These are phyloP conservation scores for Diaporthe destruens DNA, from an alignment of 2,329 filamentous ascomycete genomes.

Conservation along the genomic window DNA sequence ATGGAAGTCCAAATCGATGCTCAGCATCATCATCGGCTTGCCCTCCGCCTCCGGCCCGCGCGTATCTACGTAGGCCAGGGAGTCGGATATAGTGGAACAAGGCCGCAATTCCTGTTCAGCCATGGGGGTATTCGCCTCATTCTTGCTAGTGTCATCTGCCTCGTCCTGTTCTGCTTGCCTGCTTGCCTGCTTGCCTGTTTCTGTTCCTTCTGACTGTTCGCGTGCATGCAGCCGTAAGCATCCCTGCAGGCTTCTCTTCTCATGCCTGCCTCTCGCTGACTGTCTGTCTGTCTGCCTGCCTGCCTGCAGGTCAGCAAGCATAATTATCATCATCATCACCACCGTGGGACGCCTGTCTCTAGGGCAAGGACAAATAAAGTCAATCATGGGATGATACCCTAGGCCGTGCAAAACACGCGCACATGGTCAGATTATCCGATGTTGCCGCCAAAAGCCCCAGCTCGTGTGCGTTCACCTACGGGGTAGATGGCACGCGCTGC, in stretches of 20 bases:
- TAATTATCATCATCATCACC: neutral
- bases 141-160: constrained; percentile 23
- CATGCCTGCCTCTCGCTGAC: constrained; percentile 11
- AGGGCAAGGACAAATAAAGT: neutral
- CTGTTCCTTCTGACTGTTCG: constrained; percentile 19
- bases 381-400: neutral
- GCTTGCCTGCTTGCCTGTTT: constrained; percentile 24
- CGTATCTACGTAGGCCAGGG: too few relatives aligned
- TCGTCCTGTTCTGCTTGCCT: constrained; percentile 23
- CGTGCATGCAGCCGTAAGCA: constrained; percentile 6
- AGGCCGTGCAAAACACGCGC: neutral
- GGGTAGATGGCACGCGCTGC: neutral
- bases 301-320: constrained; percentile 27
- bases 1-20: neutral
- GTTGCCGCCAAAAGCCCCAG: constrained; percentile 10
- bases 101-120: neutral
- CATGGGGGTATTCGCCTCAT: constrained; percentile 3
- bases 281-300: neutral
- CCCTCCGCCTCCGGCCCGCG: neutral
- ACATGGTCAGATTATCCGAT: neutral
- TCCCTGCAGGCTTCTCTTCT: constrained; percentile 1
- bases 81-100: neutral
- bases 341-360: neutral
- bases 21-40: neutral
- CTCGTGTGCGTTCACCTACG: neutral